These are phyloP conservation scores for Mycosphaerelloides madeirae DNA, from an alignment of 2,329 filamentous ascomycete genomes.

Conservation along the genomic window DNA sequence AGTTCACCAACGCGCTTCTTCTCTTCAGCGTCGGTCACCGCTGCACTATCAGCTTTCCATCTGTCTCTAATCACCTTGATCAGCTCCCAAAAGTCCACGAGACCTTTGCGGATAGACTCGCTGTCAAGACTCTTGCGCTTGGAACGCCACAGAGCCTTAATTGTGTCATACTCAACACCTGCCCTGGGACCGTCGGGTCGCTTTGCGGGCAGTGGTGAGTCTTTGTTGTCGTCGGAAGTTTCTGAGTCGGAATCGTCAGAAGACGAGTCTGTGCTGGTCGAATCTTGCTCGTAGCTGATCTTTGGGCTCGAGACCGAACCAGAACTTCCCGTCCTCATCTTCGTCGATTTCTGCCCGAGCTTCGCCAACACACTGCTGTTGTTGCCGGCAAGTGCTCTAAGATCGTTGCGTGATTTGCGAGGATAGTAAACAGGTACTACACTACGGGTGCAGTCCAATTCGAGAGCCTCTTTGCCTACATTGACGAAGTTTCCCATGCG, in stretches of 20 bases:
- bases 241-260: slow-evolving; percentile 46
- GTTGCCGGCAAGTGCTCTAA: slow-evolving; percentile 40
- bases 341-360: slow-evolving; percentile 32
- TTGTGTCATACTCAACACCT: slow-evolving; percentile 54
- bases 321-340: slow-evolving; percentile 27
- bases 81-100: slow-evolving; percentile 56
- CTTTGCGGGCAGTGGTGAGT: slow-evolving; percentile 50
- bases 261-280: slow-evolving; percentile 45
- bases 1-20: slow-evolving; percentile 53
- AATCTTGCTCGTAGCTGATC: slow-evolving; percentile 34
- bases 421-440: slow-evolving; percentile 40
- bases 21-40: slow-evolving; percentile 55
- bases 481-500: slow-evolving; percentile 42
- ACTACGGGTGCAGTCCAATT: slow-evolving; percentile 43
- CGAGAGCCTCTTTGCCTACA: slow-evolving; percentile 39
- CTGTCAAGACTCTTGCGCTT: slow-evolving; percentile 47
- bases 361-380: slow-evolving; percentile 38
- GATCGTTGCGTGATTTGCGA: slow-evolving; percentile 44
- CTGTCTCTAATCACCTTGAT: slow-evolving; percentile 56
- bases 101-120: slow-evolving; percentile 51
- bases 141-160: slow-evolving; percentile 58
- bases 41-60: slow-evolving; percentile 56
- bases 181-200: slow-evolving; percentile 49
- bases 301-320: slow-evolving; percentile 35
- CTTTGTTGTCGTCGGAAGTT: slow-evolving; percentile 51